Evolutionary conservation across 73 alveolate genomes (phyloP).

Genomic region (Symbiodinium natans): DNA sequence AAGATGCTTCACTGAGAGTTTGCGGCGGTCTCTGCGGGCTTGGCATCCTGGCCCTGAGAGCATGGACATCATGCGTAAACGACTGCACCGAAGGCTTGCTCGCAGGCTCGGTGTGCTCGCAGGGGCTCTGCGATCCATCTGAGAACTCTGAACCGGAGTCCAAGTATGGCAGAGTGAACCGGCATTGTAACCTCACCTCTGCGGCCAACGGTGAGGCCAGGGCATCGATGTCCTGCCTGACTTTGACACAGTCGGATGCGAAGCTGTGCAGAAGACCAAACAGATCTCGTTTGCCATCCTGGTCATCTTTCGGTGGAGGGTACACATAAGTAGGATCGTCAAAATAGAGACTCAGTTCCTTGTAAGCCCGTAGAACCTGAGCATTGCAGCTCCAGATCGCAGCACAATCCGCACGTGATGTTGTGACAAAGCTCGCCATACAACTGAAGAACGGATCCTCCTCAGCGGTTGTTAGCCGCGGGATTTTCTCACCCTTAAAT

Average conservation of each 20-base stretch:
- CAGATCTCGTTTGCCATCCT: slow-evolving; percentile 42
- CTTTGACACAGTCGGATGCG: slow-evolving; percentile 39
- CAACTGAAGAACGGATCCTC: neutral
- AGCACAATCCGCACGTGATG: slow-evolving; percentile 16
- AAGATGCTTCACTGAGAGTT: neutral
- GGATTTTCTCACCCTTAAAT: slow-evolving; percentile 43
- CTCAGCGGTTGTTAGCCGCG: neutral
- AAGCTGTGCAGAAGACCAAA: slow-evolving; percentile 19
- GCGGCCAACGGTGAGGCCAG: neutral
- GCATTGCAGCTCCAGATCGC: slow-evolving; percentile 8
- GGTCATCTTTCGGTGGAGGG: slow-evolving; percentile 59
- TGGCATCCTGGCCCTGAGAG: neutral
- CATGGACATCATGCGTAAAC: neutral
- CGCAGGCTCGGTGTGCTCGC: neutral
- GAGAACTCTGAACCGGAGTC: neutral
- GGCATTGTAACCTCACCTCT: neutral
- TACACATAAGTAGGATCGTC: slow-evolving; percentile 47
- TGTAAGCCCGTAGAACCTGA: slow-evolving; percentile 7
- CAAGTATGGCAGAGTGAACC: neutral
- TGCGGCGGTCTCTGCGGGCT: neutral
- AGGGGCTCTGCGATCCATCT: neutral
- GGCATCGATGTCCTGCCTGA: slow-evolving; percentile 54
- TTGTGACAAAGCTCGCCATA: slow-evolving; percentile 13
- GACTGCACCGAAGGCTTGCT: neutral
- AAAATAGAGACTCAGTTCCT: slow-evolving; percentile 55